A percentile compares a stretch with the other conserved stretches of the same genome.
Conservation (phyloP, 768 basidiomycete species). For the Xanthoconium purpureum region DNA sequence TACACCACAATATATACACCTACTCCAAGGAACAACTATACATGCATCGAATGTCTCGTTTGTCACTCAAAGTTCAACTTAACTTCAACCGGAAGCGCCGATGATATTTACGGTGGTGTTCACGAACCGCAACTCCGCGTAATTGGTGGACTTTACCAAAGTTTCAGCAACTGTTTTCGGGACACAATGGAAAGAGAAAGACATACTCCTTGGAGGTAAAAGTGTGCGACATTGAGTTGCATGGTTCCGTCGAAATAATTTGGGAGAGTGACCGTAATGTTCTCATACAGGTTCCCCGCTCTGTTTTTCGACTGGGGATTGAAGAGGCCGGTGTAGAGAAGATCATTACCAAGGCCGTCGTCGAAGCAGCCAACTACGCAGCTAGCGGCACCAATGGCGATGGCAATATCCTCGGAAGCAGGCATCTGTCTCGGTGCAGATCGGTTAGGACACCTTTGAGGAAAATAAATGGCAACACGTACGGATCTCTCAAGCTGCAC, state of each 20-base stretch:
- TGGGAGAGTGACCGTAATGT: constrained; percentile 2
- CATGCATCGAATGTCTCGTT: no score
- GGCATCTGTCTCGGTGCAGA: neutral
- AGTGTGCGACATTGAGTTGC: neutral
- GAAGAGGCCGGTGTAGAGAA: constrained; percentile 5
- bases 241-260: neutral
- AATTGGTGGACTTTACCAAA: neutral
- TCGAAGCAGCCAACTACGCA: neutral
- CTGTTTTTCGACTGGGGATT: neutral
- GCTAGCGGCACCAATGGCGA: constrained; percentile 1
- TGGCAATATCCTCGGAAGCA: neutral
- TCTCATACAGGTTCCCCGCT: neutral
- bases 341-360: neutral
- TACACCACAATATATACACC: no score
- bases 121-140: neutral
- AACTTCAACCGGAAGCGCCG: neutral
- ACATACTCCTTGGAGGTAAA: constrained; percentile 5
- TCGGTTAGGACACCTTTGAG: neutral
- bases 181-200: neutral
- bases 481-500: constrained; percentile 43
- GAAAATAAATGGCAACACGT: constrained; percentile 11
- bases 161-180: neutral
- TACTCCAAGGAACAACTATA: no score
- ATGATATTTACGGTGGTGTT: neutral
- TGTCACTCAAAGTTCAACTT: no score